phyloP scores from a whole-genome alignment of 768 basidiomycete genomes.

The Rhizopogon salebrosus region DNA sequence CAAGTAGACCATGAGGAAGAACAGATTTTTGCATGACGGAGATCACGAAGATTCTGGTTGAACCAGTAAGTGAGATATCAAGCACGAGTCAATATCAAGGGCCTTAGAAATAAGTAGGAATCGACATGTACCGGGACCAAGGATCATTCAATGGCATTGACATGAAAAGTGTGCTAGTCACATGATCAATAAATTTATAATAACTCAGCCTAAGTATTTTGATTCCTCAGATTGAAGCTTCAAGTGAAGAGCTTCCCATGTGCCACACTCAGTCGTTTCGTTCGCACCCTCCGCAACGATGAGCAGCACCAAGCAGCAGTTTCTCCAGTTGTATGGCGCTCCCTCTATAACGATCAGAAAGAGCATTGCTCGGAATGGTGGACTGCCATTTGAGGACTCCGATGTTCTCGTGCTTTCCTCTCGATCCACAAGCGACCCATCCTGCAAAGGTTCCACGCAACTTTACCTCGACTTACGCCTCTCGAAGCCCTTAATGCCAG shows the following conservation, averaged over 20 bases:
- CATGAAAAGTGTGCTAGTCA: too few species aligned
- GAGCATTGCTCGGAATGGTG: constrained; percentile 19
- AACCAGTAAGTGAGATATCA: too few species aligned
- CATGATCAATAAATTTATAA: too few species aligned
- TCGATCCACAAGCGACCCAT: constrained; percentile 13
- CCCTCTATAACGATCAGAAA: constrained; percentile 17
- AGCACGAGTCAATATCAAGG: too few species aligned
- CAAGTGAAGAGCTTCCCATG: too few species aligned
- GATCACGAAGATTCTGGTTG: too few species aligned
- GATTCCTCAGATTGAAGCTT: too few species aligned
- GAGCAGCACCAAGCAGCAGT: background rate
- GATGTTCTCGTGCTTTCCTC: constrained; percentile 24
- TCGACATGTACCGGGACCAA: too few species aligned
- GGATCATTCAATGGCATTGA: too few species aligned
- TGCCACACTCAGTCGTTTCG: too few species aligned
- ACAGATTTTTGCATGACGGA: background rate
- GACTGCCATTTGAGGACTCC: constrained; percentile 18
- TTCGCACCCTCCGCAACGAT: background rate
- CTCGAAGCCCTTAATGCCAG: background rate
- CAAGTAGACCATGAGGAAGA: constrained; percentile 4
- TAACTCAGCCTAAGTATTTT: too few species aligned
- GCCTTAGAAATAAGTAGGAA: too few species aligned
- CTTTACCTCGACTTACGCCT: constrained; percentile 18
- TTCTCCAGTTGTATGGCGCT: constrained; percentile 6
- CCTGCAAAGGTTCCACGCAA: constrained; percentile 9